Conservation (phyloP, 495 filamentous ascomycete species). For the Aspergillus haitiensis region DNA sequence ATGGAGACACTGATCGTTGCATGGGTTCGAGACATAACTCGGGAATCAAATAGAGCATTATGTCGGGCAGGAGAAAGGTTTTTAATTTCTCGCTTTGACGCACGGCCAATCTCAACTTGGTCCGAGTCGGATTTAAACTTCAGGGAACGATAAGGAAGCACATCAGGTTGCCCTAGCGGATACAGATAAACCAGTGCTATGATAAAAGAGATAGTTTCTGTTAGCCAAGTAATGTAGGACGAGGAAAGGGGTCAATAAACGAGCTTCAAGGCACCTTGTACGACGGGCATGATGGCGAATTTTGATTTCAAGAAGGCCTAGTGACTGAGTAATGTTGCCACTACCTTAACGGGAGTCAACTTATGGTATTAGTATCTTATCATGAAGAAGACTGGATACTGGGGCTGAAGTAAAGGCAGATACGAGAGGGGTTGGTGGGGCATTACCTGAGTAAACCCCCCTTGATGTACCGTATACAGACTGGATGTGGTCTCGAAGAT, state of each 20-base stretch:
- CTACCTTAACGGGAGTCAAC: too few relatives aligned
- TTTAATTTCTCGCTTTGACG: constrained; percentile 58
- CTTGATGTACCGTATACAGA: neutral
- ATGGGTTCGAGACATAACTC: constrained; percentile 80
- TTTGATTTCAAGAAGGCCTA: neutral
- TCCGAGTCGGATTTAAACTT: constrained; percentile 28
- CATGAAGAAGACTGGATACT: neutral
- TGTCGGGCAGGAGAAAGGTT: constrained; percentile 47
- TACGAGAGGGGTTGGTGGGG: too few relatives aligned
- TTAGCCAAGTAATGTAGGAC: constrained; percentile 17
- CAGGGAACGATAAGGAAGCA: constrained; percentile 32
- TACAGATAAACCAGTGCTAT: constrained; percentile 34
- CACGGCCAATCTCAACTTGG: constrained; percentile 53
- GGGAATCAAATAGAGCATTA: constrained; percentile 77
- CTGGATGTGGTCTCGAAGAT: neutral
- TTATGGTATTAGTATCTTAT: too few relatives aligned
- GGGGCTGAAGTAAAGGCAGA: neutral
- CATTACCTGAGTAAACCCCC: too few relatives aligned
- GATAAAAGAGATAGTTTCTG: neutral
- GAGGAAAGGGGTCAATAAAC: neutral
- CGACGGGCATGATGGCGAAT: constrained; percentile 10
- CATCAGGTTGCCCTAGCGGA: constrained; percentile 24
- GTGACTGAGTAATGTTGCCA: neutral
- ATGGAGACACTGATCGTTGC: constrained; percentile 55
- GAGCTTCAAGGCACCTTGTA: constrained; percentile 18